Evolutionary conservation across 345 rosid species (phyloP).

Genomic region (Hibiscus trionum): DNA sequence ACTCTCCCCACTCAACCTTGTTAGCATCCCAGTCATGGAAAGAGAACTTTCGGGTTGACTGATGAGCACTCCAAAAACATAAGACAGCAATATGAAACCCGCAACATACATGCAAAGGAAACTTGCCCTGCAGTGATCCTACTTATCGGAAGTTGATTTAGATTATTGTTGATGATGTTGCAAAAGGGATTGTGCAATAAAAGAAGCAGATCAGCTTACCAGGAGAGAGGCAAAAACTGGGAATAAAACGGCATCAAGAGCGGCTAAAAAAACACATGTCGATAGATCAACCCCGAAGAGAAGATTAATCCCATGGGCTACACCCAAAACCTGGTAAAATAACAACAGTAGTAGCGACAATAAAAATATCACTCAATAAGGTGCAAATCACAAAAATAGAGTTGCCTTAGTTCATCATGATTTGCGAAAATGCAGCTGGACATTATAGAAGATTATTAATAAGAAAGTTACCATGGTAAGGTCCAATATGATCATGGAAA

Average conservation of each 20-base stretch:
- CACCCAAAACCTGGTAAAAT: constrained; percentile 70
- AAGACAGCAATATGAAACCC: constrained; percentile 51
- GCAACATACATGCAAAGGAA: constrained; percentile 46
- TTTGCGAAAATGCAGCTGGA: no score
- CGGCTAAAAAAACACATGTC: constrained; percentile 75
- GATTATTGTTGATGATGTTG: constrained; percentile 1
- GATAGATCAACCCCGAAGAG: constrained; percentile 77
- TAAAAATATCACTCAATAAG: not conserved
- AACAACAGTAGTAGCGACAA: constrained; percentile 15
- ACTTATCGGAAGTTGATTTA: constrained; percentile 18
- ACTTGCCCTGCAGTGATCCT: constrained; percentile 66
- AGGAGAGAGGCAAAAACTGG: constrained; percentile 69
- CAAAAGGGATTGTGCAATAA: not conserved
- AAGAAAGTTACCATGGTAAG: constrained; percentile 59
- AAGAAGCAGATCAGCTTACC: constrained; percentile 36
- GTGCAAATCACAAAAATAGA: not conserved
- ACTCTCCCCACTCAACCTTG: constrained; percentile 67
- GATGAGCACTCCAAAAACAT: constrained; percentile 58
- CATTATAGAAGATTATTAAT: not conserved
- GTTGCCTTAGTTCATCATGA: no score
- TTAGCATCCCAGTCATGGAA: constrained; percentile 45
- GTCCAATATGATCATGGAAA: constrained; percentile 72
- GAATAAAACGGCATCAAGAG: constrained; percentile 72
- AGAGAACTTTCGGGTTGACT: constrained; percentile 78
- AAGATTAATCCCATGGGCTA: constrained; percentile 89